phyloP scores from a whole-genome alignment of 106 monocot genomes.

The Dendrobium nobile region DNA sequence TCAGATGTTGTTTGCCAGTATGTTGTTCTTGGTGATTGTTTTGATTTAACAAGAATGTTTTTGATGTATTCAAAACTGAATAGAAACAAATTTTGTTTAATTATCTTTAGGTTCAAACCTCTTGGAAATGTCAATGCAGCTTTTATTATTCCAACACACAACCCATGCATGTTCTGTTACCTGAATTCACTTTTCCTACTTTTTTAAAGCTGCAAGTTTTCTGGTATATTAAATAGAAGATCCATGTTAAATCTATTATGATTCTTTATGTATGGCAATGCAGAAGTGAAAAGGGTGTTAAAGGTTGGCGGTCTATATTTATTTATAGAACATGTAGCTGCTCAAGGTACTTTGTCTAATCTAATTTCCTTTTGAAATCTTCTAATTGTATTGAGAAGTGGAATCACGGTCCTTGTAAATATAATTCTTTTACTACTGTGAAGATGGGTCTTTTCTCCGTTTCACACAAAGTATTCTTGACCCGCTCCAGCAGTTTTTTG shows the following conservation, averaged over 20 bases:
- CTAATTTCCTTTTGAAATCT: neutral
- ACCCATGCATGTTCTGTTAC: neutral
- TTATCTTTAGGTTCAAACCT: too few species aligned
- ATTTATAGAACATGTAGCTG: constrained; percentile 87
- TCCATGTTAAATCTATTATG: neutral
- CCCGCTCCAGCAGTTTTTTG: constrained; percentile 81
- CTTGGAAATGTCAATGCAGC: too few species aligned
- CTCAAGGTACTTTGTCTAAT: constrained; percentile 38
- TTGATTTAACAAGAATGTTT: too few species aligned
- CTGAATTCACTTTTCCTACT: neutral
- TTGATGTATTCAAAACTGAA: too few species aligned
- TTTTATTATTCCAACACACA: neutral
- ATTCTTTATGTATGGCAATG: constrained; percentile 10
- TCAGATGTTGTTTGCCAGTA: too few species aligned
- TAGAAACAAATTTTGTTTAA: too few species aligned
- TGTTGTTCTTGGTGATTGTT: too few species aligned
- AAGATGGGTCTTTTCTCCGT: constrained; percentile 70
- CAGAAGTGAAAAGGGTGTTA: constrained; percentile 85
- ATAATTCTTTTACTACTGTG: neutral
- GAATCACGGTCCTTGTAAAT: neutral
- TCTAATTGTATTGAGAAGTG: neutral
- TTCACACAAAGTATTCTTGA: constrained; percentile 49
- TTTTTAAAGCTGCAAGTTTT: neutral
- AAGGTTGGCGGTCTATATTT: constrained; percentile 77
- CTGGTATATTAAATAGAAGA: neutral